Evolutionary conservation across 345 rosid genomes (phyloP).

Genomic region (Citrus trifoliata): DNA sequence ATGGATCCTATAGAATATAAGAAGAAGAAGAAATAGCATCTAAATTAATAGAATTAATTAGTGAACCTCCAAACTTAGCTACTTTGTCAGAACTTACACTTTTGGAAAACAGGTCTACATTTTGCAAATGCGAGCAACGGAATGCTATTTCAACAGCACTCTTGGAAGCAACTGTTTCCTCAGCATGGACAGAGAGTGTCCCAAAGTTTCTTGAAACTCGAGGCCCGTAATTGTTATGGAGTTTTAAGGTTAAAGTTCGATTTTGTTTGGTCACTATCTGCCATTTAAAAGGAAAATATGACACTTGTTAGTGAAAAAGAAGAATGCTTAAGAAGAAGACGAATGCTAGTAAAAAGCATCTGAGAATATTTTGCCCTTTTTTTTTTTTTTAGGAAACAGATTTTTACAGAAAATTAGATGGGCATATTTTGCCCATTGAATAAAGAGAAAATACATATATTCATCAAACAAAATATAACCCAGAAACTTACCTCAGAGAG

Average conservation of each 20-base stretch:
- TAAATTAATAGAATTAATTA: neutral
- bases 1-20: constrained; percentile 59
- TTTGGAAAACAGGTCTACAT: constrained; percentile 72
- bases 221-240: constrained; percentile 34
- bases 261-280: constrained; percentile 65
- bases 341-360: neutral
- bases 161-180: constrained; percentile 65
- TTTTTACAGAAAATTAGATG: neutral
- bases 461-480: neutral
- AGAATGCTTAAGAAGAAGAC: neutral
- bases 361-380: too few relatives aligned
- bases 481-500: constrained; percentile 50
- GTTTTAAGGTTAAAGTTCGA: constrained; percentile 48
- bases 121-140: constrained; percentile 55
- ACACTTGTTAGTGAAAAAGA: neutral
- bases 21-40: neutral
- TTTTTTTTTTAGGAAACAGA: too few relatives aligned
- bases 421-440: neutral
- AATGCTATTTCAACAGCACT: constrained; percentile 50
- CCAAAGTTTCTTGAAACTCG: constrained; percentile 46
- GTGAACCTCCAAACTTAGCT: neutral
- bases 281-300: constrained; percentile 8
- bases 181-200: constrained; percentile 61
- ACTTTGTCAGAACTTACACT: constrained; percentile 47
- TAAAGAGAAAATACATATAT: neutral